Percentiles rank a stretch among this genome's conserved stretches.
These are phyloP conservation scores for Cyclotella sp. DNA, from an alignment of 108 stramenopile species.

Conservation along the genomic window DNA sequence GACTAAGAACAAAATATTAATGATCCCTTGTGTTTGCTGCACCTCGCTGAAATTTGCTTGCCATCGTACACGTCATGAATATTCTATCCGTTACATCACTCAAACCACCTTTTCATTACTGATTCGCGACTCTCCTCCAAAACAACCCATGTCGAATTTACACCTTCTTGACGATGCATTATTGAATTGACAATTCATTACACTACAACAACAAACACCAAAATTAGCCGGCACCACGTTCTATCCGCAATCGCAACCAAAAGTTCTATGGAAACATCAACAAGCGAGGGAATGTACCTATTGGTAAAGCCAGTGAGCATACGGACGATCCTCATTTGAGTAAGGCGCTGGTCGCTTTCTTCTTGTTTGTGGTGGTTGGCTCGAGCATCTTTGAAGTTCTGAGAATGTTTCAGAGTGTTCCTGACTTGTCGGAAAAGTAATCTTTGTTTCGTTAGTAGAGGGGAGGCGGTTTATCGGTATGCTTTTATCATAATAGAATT, in stretches of 20 bases:
- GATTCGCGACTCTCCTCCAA: no score
- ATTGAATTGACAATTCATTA: no score
- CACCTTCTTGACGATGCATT: no score
- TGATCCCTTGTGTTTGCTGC: no score
- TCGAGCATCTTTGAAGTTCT: slow-evolving; percentile 81
- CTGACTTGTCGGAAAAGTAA: slow-evolving; percentile 30
- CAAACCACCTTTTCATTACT: no score
- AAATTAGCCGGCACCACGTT: slow-evolving; percentile 76
- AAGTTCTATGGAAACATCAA: slow-evolving; percentile 86
- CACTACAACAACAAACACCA: neutral
- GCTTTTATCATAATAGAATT: no score
- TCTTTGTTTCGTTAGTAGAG: neutral
- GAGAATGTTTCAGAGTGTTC: slow-evolving; percentile 68
- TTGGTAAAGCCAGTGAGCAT: slow-evolving; percentile 79
- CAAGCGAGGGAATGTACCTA: slow-evolving; percentile 79
- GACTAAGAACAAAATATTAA: no score
- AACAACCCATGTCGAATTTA: no score
- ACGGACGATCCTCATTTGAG: slow-evolving; percentile 63
- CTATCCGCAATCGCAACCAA: slow-evolving; percentile 75
- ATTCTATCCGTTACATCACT: no score
- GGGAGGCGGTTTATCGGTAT: no score
- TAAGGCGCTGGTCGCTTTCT: slow-evolving; percentile 72
- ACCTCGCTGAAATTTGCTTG: no score
- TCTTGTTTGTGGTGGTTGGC: slow-evolving; percentile 82
- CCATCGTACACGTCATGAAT: no score